phyloP scores from a whole-genome alignment of 208 protist species.

The Acanthamoeba royreba region DNA sequence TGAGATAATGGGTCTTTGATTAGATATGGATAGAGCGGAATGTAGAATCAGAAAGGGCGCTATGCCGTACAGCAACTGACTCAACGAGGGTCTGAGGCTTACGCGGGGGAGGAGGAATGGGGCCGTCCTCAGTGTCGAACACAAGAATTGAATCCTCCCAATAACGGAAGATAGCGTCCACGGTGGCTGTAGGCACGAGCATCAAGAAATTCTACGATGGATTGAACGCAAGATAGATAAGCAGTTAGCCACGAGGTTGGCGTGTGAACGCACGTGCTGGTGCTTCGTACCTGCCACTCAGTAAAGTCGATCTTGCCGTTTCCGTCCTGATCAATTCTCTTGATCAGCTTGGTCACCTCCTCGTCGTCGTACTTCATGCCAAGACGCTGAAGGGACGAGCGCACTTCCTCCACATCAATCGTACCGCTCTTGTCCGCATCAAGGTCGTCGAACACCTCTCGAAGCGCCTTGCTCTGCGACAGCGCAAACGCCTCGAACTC shows the following conservation, averaged over 20 bases:
- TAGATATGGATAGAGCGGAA: not conserved
- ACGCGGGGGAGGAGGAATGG: not conserved
- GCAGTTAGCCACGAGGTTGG: no score
- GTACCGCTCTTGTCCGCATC: constrained; percentile 51
- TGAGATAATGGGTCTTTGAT: not conserved
- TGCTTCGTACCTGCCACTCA: constrained; percentile 53
- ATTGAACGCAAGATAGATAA: not conserved
- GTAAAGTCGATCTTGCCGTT: constrained; percentile 57
- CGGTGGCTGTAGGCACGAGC: constrained; percentile 44
- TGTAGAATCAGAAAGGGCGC: not conserved
- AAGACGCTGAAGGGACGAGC: constrained; percentile 35
- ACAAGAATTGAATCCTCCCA: constrained; percentile 55
- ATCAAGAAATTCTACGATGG: constrained; percentile 21
- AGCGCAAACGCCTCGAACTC: constrained; percentile 10
- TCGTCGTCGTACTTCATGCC: constrained; percentile 55
- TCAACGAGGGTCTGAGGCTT: not conserved
- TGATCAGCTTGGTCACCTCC: constrained; percentile 48
- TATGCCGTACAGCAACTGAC: not conserved
- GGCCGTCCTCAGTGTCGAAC: constrained; percentile 38
- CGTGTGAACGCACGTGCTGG: no score
- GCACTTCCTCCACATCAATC: constrained; percentile 57
- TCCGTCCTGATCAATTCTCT: constrained; percentile 52
- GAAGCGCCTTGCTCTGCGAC: not conserved
- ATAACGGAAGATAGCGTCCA: constrained; percentile 22
- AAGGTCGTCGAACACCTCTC: constrained; percentile 52